Evolutionary conservation across 2,329 filamentous ascomycete genomes (phyloP).

Genomic region (Cladosporium halotolerans): DNA sequence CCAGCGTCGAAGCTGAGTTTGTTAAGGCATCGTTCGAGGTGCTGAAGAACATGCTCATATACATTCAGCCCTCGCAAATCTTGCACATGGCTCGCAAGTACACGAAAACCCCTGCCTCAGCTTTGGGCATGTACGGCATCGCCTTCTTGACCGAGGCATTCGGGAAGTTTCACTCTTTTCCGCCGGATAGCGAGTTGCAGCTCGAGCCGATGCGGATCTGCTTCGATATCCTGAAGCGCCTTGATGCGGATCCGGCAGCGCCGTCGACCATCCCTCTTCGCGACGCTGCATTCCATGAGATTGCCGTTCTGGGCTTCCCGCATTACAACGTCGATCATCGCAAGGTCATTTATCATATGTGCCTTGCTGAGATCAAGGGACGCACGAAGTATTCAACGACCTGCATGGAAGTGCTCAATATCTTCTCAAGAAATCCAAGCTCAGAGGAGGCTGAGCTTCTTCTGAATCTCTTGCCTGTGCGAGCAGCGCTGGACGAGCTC

Average conservation of each 20-base stretch:
- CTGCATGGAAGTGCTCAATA: constrained; percentile 19
- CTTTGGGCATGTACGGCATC: constrained; percentile 20
- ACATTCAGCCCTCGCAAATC: constrained; percentile 42
- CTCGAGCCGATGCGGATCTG: constrained; percentile 13
- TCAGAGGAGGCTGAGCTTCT: constrained; percentile 16
- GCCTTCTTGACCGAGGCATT: constrained; percentile 16
- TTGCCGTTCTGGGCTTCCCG: constrained; percentile 11
- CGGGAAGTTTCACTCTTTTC: neutral
- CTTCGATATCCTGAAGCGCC: constrained; percentile 22
- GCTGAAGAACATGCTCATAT: constrained; percentile 45
- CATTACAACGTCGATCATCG: constrained; percentile 14
- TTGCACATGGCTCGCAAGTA: constrained; percentile 68
- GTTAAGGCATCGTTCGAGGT: constrained; percentile 72
- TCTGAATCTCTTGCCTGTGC: constrained; percentile 18
- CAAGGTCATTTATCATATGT: constrained; percentile 19
- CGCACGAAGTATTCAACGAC: constrained; percentile 18
- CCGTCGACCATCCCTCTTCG: constrained; percentile 14
- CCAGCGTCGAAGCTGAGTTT: constrained; percentile 78
- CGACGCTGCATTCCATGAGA: constrained; percentile 17
- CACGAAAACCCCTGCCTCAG: constrained; percentile 35
- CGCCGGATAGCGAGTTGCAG: neutral
- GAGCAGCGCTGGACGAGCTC: constrained; percentile 34
- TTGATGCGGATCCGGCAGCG: constrained; percentile 11
- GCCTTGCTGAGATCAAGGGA: constrained; percentile 17
- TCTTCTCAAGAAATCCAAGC: constrained; percentile 15